These are phyloP conservation scores for Exophiala sp. DNA, from an alignment of 2,329 filamentous ascomycete genomes.

Conservation along the genomic window DNA sequence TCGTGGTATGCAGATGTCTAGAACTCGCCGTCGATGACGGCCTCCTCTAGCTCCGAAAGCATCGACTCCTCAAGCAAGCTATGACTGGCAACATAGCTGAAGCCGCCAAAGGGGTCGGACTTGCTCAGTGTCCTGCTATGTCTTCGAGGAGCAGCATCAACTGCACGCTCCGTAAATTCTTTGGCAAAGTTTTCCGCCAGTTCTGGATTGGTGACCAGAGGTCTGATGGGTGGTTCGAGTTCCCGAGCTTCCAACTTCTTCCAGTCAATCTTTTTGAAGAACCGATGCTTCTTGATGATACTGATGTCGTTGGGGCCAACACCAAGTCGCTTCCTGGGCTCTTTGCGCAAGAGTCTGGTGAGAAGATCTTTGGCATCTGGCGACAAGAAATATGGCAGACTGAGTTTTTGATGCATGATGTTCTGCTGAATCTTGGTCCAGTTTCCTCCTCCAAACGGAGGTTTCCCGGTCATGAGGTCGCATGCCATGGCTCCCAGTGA, in stretches of 20 bases:
- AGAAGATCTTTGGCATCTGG: slow-evolving; percentile 92
- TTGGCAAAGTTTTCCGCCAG: slow-evolving; percentile 91
- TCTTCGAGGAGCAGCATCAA: slow-evolving; percentile 24
- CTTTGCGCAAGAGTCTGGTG: slow-evolving; percentile 83
- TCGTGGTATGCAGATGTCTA: background rate
- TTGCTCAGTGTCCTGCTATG: slow-evolving; percentile 30
- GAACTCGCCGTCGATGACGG: slow-evolving; percentile 21
- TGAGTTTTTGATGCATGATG: slow-evolving; percentile 88
- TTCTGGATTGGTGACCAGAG: slow-evolving; percentile 91
- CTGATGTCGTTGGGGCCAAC: slow-evolving; percentile 84
- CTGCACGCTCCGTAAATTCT: slow-evolving; percentile 69
- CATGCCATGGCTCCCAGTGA: slow-evolving; percentile 89
- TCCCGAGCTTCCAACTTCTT: slow-evolving; percentile 77
- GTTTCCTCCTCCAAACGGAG: slow-evolving; percentile 87
- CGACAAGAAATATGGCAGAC: slow-evolving; percentile 83
- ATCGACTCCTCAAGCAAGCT: slow-evolving; percentile 41
- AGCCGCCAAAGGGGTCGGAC: slow-evolving; percentile 46
- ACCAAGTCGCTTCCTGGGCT: slow-evolving; percentile 85
- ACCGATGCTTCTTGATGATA: slow-evolving; percentile 85
- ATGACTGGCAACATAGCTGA: slow-evolving; percentile 48
- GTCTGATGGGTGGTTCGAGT: slow-evolving; percentile 82
- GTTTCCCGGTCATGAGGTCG: slow-evolving; percentile 86
- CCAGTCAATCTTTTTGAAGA: slow-evolving; percentile 98
- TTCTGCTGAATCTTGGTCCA: slow-evolving; percentile 94
- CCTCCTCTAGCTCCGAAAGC: slow-evolving; percentile 26